Evolutionary conservation across 2,329 filamentous ascomycete species (phyloP).

Genomic region (Colletotrichum tanaceti): DNA sequence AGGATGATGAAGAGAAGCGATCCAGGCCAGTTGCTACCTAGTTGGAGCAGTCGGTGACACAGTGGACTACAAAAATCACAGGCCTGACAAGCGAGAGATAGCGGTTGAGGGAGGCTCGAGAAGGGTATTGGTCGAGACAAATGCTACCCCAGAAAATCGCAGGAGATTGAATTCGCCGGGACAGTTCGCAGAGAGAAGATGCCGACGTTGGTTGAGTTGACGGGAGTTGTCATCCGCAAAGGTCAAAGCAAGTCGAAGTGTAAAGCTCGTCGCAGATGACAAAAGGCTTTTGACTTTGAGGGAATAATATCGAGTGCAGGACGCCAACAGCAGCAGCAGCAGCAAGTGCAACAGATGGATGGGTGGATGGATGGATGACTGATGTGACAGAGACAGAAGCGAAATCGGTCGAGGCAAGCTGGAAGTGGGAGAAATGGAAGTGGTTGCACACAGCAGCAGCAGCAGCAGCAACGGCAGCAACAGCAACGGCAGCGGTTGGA

Average conservation of each 20-base stretch:
- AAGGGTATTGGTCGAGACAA: conserved; percentile 31
- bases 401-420: not conserved
- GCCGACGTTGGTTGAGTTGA: not conserved
- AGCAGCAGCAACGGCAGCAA: not conserved
- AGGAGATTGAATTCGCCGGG: not conserved
- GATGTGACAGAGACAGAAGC: conserved; percentile 36
- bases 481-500: conserved; percentile 8
- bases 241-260: not conserved
- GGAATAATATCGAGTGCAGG: conserved; percentile 14
- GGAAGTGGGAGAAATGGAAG: conserved; percentile 19
- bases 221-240: not conserved
- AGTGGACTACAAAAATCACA: conserved; percentile 22
- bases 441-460: conserved; percentile 1
- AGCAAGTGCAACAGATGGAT: not conserved
- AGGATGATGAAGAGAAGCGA: conserved; percentile 15
- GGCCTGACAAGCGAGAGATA: conserved; percentile 27
- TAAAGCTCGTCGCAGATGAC: not conserved
- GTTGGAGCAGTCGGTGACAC: conserved; percentile 12
- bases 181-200: not conserved
- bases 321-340: not conserved
- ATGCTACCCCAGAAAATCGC: conserved; percentile 17
- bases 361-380: conserved; percentile 22
- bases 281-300: conserved; percentile 13
- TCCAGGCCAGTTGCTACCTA: not conserved
- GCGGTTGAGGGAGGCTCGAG: conserved; percentile 22